A percentile compares a stretch with the other conserved stretches of the same genome.
phyloP scores from a whole-genome alignment of 2,329 filamentous ascomycete genomes.

The Colletotrichum melonis region DNA sequence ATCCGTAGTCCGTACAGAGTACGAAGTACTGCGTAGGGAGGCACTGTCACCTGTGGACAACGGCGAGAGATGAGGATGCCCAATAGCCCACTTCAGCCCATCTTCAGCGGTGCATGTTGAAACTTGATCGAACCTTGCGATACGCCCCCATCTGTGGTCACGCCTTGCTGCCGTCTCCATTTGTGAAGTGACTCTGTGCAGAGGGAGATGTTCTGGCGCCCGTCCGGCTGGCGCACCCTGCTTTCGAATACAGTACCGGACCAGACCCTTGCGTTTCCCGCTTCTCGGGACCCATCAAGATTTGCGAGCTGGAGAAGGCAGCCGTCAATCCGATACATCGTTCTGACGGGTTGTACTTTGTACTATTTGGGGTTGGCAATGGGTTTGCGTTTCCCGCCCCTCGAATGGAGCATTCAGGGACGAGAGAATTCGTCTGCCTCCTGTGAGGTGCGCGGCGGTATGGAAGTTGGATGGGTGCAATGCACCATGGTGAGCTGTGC shows the following conservation, averaged over 20 bases:
- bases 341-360: background rate
- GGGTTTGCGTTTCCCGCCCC: constrained; percentile 19
- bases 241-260: background rate
- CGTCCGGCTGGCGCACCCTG: constrained; percentile 15
- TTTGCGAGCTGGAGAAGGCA: constrained; percentile 21
- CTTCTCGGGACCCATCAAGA: constrained; percentile 10
- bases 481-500: background rate
- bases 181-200: background rate
- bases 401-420: constrained; percentile 6
- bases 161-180: constrained; percentile 6
- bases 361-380: background rate
- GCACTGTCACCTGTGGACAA: background rate
- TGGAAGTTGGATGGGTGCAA: background rate
- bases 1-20: too few species aligned
- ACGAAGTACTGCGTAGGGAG: too few species aligned
- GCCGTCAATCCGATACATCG: constrained; percentile 22
- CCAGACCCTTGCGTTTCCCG: constrained; percentile 13
- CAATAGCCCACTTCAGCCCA: background rate
- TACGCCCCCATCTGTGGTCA: background rate
- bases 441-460: background rate
- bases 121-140: constrained; percentile 9
- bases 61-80: background rate
- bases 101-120: constrained; percentile 16
- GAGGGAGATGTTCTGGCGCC: background rate
- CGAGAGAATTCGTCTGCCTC: constrained; percentile 33